Conservation (phyloP, 805 yeast genomes). For the Myxozyma kluyveri region DNA sequence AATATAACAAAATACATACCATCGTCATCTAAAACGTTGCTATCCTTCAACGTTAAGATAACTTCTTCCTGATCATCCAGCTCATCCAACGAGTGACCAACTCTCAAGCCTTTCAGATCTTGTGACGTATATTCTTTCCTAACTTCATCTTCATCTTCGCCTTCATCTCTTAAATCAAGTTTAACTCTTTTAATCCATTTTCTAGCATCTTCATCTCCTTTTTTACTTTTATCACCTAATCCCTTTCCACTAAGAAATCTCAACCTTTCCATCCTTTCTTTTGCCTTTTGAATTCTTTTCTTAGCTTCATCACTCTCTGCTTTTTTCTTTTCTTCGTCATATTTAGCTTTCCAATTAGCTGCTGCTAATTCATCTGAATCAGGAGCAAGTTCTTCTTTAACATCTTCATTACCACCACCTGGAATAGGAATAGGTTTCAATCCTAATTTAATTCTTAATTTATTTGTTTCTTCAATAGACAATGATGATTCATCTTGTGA, state of each 20-base stretch:
- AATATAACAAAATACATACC: slow-evolving; percentile 36
- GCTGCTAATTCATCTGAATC: slow-evolving; percentile 42
- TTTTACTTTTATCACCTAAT: slow-evolving; percentile 34
- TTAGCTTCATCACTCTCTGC: slow-evolving; percentile 32
- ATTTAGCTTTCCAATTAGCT: slow-evolving; percentile 38
- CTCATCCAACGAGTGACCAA: slow-evolving; percentile 49
- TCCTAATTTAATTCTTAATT: slow-evolving; percentile 44
- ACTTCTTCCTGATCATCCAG: slow-evolving; percentile 43
- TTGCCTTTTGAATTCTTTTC: slow-evolving; percentile 30
- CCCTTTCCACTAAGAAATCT: slow-evolving; percentile 33
- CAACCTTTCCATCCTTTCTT: slow-evolving; percentile 31
- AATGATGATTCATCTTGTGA: slow-evolving; percentile 20
- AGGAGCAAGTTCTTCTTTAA: slow-evolving; percentile 2
- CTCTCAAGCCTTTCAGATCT: slow-evolving; percentile 41
- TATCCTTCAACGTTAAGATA: slow-evolving; percentile 59
- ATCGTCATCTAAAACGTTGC: slow-evolving; percentile 36
- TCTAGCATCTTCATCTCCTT: slow-evolving; percentile 39
- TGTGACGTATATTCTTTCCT: slow-evolving; percentile 31
- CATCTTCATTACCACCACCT: slow-evolving; percentile 1
- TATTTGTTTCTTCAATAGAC: slow-evolving; percentile 27
- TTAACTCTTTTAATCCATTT: slow-evolving; percentile 43
- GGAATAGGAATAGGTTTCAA: slow-evolving; percentile 49
- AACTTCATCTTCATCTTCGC: slow-evolving; percentile 7
- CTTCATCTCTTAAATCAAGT: slow-evolving; percentile 17
- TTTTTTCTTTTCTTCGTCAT: slow-evolving; percentile 38